Conservation (phyloP, 2,329 filamentous ascomycete species). For the Sphaerostilbella broomeana region DNA sequence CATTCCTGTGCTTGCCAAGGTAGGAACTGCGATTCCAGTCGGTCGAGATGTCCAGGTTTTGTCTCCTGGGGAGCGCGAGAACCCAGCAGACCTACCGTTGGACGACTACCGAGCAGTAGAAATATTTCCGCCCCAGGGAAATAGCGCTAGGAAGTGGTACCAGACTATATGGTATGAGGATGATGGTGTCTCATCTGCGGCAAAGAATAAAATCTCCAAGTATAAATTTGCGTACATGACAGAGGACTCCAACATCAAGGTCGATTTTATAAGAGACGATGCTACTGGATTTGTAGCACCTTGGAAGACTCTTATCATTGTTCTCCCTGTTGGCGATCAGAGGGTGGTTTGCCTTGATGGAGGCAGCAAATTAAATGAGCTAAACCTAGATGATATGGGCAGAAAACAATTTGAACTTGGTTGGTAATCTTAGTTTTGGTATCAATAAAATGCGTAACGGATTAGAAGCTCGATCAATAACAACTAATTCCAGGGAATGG, state of each 20-base stretch:
- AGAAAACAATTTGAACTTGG: conserved; percentile 17
- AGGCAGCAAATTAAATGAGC: conserved; percentile 7
- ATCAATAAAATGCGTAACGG: no score
- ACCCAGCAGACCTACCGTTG: conserved; percentile 32
- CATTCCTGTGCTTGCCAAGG: conserved; percentile 33
- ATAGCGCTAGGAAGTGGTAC: conserved; percentile 20
- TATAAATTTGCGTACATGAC: conserved; percentile 26
- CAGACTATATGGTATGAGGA: conserved; percentile 32
- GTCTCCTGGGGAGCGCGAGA: conserved; percentile 29
- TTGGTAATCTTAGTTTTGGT: no score
- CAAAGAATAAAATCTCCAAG: conserved; percentile 27
- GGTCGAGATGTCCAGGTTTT: conserved; percentile 32
- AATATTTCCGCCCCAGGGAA: conserved; percentile 32
- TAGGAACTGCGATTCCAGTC: conserved; percentile 34
- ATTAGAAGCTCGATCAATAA: no score
- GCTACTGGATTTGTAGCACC: conserved; percentile 26
- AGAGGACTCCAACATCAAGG: conserved; percentile 16
- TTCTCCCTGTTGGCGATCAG: conserved; percentile 28
- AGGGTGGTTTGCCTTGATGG: conserved; percentile 15
- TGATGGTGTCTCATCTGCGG: conserved; percentile 28
- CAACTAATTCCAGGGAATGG: no score
- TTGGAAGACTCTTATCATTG: conserved; percentile 27
- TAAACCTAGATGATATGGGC: conserved; percentile 19
- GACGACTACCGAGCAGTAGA: conserved; percentile 39
- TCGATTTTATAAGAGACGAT: conserved; percentile 26